Percentiles rank a stretch among this genome's conserved stretches.
Evolutionary conservation across 306 rosid genomes (phyloP).

Genomic region (Glycine latifolia): DNA sequence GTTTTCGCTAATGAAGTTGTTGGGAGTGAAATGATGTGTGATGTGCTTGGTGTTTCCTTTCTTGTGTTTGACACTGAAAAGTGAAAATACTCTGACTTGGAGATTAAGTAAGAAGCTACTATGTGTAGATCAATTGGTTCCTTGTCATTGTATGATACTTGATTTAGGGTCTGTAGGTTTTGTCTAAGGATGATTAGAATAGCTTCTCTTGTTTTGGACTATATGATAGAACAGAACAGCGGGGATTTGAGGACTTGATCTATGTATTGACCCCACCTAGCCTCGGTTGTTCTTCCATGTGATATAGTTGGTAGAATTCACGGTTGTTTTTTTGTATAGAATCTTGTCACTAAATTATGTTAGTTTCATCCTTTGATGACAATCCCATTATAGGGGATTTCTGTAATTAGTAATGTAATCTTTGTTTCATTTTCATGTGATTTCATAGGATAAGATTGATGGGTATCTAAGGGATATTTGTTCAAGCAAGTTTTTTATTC

Average conservation of each 20-base stretch:
- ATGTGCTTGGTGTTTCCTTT: slow-evolving; percentile 33
- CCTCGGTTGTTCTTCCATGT: too few relatives aligned
- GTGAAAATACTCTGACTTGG: neutral
- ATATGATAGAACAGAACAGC: too few relatives aligned
- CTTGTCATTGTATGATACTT: too few relatives aligned
- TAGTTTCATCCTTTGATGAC: neutral
- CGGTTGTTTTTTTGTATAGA: neutral
- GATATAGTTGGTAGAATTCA: slow-evolving; percentile 10
- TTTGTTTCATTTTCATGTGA: slow-evolving; percentile 10
- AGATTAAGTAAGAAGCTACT: slow-evolving; percentile 35
- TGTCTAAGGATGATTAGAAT: too few relatives aligned
- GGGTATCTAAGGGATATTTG: neutral
- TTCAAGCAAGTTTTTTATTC: neutral
- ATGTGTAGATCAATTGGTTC: too few relatives aligned
- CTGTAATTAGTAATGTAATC: slow-evolving; percentile 16
- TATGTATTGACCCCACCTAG: too few relatives aligned
- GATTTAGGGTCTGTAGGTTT: too few relatives aligned
- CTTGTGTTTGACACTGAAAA: neutral
- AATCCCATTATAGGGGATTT: slow-evolving; percentile 22
- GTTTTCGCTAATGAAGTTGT: slow-evolving; percentile 30
- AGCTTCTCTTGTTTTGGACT: too few relatives aligned
- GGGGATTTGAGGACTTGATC: too few relatives aligned
- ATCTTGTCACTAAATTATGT: neutral
- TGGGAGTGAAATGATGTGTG: neutral
- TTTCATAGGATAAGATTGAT: neutral